Conservation (phyloP, 148 eudicot species). For the Nyssa sinensis region DNA sequence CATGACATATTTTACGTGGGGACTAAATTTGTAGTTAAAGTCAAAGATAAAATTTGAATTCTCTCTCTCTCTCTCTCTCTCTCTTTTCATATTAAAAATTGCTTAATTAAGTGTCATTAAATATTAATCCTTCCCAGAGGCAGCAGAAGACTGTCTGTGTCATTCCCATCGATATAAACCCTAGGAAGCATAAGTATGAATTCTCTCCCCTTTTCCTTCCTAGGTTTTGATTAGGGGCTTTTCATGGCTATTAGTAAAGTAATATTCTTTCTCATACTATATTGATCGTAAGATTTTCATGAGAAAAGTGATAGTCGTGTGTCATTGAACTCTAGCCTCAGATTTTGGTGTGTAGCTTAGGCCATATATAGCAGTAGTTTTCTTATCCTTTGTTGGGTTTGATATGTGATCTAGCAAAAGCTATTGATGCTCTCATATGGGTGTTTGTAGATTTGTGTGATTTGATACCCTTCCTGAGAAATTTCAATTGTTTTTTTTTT, state of each 20-base stretch:
- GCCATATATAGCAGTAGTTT: not conserved
- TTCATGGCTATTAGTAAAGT: too few relatives aligned
- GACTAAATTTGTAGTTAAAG: too few relatives aligned
- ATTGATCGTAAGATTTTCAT: not conserved
- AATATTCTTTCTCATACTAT: slow-evolving; percentile 4
- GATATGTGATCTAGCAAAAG: not conserved
- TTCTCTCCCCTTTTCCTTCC: not conserved
- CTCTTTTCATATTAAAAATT: too few relatives aligned
- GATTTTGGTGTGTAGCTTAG: not conserved
- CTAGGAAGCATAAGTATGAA: not conserved
- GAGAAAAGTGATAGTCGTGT: not conserved
- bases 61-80: not conserved
- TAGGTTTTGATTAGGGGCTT: not conserved
- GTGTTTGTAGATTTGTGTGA: not conserved
- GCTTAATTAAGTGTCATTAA: slow-evolving; percentile 5
- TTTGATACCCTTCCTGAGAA: not conserved
- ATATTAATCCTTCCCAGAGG: not conserved
- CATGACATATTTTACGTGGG: too few relatives aligned
- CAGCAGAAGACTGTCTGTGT: slow-evolving; percentile 17
- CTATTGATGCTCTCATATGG: not conserved
- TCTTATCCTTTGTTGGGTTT: not conserved
- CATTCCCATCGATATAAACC: too few relatives aligned
- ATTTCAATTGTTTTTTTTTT: too few relatives aligned
- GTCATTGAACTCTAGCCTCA: not conserved
- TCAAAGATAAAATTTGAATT: not conserved